phyloP scores from a whole-genome alignment of 306 rosid genomes.

The Oxytropis ochrocephala region DNA sequence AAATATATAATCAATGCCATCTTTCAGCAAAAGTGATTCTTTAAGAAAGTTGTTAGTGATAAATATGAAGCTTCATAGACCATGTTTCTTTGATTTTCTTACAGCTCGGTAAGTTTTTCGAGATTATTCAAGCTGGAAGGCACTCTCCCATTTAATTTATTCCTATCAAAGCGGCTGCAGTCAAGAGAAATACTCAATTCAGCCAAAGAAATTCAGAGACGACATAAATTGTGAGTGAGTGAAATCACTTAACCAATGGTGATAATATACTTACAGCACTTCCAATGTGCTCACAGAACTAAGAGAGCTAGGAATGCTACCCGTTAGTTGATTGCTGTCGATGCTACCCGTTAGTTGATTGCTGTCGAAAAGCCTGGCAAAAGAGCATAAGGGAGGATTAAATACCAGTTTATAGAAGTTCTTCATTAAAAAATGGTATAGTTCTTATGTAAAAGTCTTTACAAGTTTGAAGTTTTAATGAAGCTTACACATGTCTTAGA shows the following conservation, averaged over 20 bases:
- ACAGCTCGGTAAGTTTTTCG: conserved; percentile 39
- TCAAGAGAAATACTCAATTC: conserved; percentile 15
- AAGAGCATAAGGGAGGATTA: neutral
- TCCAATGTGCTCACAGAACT: conserved; percentile 32
- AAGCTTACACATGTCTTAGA: conserved; percentile 55
- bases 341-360: conserved; percentile 44
- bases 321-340: no score
- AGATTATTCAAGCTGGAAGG: conserved; percentile 42
- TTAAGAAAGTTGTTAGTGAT: neutral
- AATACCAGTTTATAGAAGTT: neutral
- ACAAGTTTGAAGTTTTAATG: no score
- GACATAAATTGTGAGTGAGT: neutral
- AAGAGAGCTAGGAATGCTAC: conserved; percentile 41
- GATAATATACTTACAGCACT: conserved; percentile 58
- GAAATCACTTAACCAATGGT: neutral
- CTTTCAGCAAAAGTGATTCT: conserved; percentile 3
- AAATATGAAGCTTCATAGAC: conserved; percentile 13
- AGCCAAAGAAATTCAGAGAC: neutral
- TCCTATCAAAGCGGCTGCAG: conserved; percentile 57
- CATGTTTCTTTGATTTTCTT: conserved; percentile 23
- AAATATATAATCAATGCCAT: conserved; percentile 7
- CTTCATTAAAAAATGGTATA: neutral
- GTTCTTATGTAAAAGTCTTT: no score
- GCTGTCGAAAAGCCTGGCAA: conserved; percentile 49
- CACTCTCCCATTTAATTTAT: conserved; percentile 32